phyloP scores from a whole-genome alignment of 192 early-diverging fungal species.

The Chytriomyces confervae region DNA sequence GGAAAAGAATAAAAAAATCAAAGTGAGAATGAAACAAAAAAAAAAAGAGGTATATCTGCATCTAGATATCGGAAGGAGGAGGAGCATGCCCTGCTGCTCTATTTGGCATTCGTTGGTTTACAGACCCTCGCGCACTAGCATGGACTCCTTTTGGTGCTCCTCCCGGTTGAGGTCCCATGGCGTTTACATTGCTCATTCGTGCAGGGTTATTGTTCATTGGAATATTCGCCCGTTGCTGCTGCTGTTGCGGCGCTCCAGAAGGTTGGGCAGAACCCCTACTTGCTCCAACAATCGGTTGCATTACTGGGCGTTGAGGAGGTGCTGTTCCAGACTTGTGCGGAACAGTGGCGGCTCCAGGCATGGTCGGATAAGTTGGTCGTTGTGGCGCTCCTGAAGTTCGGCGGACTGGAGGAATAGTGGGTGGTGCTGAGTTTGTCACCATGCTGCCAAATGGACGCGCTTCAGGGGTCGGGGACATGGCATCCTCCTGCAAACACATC shows the following conservation, averaged over 20 bases:
- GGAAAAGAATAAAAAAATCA: too few relatives aligned
- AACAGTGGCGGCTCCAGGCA: background rate
- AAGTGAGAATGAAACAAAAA: too few relatives aligned
- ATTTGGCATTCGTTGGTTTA: background rate
- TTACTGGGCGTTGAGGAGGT: background rate
- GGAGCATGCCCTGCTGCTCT: background rate
- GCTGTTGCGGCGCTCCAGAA: background rate
- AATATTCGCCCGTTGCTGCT: background rate
- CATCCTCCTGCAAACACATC: background rate
- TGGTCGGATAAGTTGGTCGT: background rate
- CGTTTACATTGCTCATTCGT: background rate
- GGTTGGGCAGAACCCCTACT: background rate
- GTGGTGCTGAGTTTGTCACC: too few relatives aligned
- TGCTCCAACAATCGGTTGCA: background rate
- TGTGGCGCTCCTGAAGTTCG: background rate
- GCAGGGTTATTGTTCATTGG: background rate
- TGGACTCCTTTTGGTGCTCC: too few relatives aligned
- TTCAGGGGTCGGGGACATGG: too few relatives aligned
- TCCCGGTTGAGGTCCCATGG: background rate
- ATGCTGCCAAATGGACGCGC: too few relatives aligned
- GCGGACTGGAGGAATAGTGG: background rate
- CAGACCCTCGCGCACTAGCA: background rate
- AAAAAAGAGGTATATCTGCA: background rate
- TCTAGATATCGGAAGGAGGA: conserved; percentile 2
- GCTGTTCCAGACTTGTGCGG: background rate